Evolutionary conservation across 108 stramenopile species (phyloP).

Genomic region (Cylindrotheca fusiformis): DNA sequence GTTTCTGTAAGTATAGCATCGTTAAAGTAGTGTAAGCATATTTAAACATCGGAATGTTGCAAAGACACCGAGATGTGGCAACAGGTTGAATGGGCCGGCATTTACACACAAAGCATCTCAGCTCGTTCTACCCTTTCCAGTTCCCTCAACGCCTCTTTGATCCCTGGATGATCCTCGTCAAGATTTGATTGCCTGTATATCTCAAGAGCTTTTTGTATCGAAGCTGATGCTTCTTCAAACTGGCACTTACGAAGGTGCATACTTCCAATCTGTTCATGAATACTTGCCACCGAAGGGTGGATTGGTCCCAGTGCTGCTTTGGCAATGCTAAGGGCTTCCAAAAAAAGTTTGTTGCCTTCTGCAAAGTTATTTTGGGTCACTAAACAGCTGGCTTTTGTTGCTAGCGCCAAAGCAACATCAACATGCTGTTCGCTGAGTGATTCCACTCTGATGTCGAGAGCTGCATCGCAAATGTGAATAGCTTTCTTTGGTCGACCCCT

Average conservation of each 20-base stretch:
- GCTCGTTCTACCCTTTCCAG: conserved; percentile 49
- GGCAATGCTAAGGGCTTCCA: conserved; percentile 31
- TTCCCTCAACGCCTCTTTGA: conserved; percentile 31
- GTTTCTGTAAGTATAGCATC: no score
- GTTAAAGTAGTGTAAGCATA: no score
- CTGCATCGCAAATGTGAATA: conserved; percentile 43
- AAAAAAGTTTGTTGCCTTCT: conserved; percentile 27
- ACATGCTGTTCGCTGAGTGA: conserved; percentile 45
- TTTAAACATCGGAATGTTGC: no score
- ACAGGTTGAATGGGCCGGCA: no score
- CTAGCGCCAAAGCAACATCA: conserved; percentile 34
- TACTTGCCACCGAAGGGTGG: conserved; percentile 35
- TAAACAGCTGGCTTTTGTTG: conserved; percentile 40
- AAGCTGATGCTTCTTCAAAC: conserved; percentile 48
- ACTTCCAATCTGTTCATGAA: conserved; percentile 47
- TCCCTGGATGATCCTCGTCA: conserved; percentile 49
- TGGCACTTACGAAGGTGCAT: conserved; percentile 65
- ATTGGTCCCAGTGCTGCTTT: conserved; percentile 27
- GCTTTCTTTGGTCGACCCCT: conserved; percentile 57
- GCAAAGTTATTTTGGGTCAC: conserved; percentile 27
- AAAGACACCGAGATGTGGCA: no score
- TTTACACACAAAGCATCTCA: conserved; percentile 54
- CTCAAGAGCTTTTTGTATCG: conserved; percentile 50
- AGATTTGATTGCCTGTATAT: conserved; percentile 46
- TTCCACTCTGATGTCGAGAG: conserved; percentile 47